Percentiles rank a stretch among this genome's conserved stretches.
Conservation (phyloP, 192 early-diverging fungal species). For the Coemansia sp. region DNA sequence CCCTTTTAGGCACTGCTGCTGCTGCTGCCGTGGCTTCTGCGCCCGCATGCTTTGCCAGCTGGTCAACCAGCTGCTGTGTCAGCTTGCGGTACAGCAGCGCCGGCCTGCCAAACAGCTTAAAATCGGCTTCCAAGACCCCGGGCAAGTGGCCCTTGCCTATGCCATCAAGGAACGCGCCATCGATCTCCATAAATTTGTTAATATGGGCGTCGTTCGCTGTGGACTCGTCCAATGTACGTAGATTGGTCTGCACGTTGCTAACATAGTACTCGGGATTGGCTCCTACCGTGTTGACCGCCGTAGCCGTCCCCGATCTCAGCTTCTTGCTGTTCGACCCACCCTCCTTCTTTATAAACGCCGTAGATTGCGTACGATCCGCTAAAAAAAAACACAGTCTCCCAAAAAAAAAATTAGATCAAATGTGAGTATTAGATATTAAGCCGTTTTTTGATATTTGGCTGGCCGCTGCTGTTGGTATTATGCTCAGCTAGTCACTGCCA, state of each 20-base stretch:
- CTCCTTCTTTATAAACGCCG: conserved; percentile 41
- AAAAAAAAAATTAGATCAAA: neutral
- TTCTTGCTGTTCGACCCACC: conserved; percentile 4
- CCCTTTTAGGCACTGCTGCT: conserved; percentile 16
- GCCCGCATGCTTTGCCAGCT: conserved; percentile 8
- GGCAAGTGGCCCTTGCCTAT: conserved; percentile 33
- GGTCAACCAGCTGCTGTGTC: conserved; percentile 37
- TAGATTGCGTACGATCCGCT: conserved; percentile 44
- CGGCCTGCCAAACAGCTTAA: conserved; percentile 44
- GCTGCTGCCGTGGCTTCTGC: neutral
- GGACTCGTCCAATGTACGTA: conserved; percentile 14
- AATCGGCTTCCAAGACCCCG: conserved; percentile 36
- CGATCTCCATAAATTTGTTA: conserved; percentile 36
- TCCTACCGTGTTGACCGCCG: conserved; percentile 30
- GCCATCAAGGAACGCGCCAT: conserved; percentile 18
- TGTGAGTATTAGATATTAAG: too few relatives aligned
- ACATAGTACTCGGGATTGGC: conserved; percentile 46
- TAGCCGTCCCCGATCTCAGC: conserved; percentile 31
- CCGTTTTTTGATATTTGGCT: neutral
- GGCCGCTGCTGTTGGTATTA: neutral
- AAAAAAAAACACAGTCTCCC: neutral
- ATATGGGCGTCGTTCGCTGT: conserved; percentile 22
- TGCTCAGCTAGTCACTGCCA: neutral
- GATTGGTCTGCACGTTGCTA: neutral
- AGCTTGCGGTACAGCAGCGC: conserved; percentile 46